Conservation (phyloP, 2,329 filamentous ascomycete species). For the Colletotrichum liaoningense region DNA sequence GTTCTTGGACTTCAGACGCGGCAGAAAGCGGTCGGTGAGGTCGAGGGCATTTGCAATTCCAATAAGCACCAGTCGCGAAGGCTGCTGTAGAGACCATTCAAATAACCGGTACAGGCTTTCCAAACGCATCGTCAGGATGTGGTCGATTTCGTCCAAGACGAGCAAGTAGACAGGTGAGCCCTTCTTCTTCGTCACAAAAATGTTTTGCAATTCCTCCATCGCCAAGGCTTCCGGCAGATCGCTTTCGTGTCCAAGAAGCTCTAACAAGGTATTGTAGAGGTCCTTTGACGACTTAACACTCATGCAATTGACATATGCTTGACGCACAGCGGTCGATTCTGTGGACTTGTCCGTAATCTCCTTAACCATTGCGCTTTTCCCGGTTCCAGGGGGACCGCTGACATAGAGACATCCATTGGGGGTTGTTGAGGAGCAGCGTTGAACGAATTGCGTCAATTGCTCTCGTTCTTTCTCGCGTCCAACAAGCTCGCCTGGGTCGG, state of each 20-base stretch:
- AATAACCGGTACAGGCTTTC: conserved; percentile 95
- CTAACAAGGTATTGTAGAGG: conserved; percentile 82
- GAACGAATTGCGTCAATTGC: conserved; percentile 77
- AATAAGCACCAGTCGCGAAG: conserved; percentile 83
- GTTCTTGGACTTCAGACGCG: conserved; percentile 91
- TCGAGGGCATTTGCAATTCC: conserved; percentile 98
- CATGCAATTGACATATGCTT: conserved; percentile 95
- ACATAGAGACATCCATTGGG: conserved; percentile 90
- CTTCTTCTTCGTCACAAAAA: conserved; percentile 75
- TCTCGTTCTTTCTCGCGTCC: conserved; percentile 78
- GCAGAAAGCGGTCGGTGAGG: conserved; percentile 93
- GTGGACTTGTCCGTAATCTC: conserved; percentile 76
- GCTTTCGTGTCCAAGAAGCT: conserved; percentile 71
- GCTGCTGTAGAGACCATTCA: conserved; percentile 89
- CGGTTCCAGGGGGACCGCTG: conserved; percentile 94
- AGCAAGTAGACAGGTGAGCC: conserved; percentile 77
- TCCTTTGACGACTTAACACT: conserved; percentile 91
- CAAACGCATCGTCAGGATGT: conserved; percentile 87
- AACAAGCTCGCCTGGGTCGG: conserved; percentile 78
- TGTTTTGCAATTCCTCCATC: conserved; percentile 73
- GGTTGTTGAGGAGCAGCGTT: conserved; percentile 67
- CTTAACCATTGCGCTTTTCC: conserved; percentile 93
- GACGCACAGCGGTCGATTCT: conserved; percentile 66
- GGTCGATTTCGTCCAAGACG: conserved; percentile 94
- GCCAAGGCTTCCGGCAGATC: conserved; percentile 75